Evolutionary conservation across 345 rosid genomes (phyloP), one percentile per base, ranked within the genome.

Genomic region (Noccaea bulbosa): DNA sequence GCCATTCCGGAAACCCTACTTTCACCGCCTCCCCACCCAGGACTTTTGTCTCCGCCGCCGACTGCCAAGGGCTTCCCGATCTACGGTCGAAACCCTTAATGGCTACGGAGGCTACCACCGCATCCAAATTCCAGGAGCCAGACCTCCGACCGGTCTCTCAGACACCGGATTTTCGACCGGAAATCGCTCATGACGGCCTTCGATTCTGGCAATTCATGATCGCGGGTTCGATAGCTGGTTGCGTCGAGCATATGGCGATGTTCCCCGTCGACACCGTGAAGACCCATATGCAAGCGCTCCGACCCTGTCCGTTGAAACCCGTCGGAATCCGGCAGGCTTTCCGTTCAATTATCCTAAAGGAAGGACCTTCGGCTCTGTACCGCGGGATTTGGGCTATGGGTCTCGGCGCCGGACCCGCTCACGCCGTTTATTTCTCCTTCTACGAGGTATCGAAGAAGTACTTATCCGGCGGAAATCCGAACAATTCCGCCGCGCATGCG

Each of bases 161-260:
- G 4, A 39, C 78, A 6, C 69, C 83, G 11, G 88, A 86, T 30
- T 78, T 82, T 55, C 81, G 48, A 55, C 79, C 87, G 2, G 92
- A 90, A 43, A 49, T 71, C 43, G 41, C 76, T 5, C 96, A 87
- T 54, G 96, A 92, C 41, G 99, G 98, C 16, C 94, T 94, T 44
- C 82, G 77, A 11, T 94, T 91, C 77, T 91, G 97, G 96, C 99
- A 94, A 51, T 91, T 84, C 83, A 94, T 94, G 99, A 58, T 86
- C 9, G 88, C 99, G 5, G 99, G 99, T 24, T 91, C 99, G 5
- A 80, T 94, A 35, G 99, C 99, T 34, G 99, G 99, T 3, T 83
- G 87, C n/a, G 71, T 88, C 6, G 99, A 94, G 48, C 97, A 94
- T 81, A 88, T 94, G 98, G 89, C 96, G 50, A 94, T 94, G 99